These are phyloP conservation scores for Vaccinium macrocarpon DNA, from an alignment of 148 eudicot species.

Conservation along the genomic window DNA sequence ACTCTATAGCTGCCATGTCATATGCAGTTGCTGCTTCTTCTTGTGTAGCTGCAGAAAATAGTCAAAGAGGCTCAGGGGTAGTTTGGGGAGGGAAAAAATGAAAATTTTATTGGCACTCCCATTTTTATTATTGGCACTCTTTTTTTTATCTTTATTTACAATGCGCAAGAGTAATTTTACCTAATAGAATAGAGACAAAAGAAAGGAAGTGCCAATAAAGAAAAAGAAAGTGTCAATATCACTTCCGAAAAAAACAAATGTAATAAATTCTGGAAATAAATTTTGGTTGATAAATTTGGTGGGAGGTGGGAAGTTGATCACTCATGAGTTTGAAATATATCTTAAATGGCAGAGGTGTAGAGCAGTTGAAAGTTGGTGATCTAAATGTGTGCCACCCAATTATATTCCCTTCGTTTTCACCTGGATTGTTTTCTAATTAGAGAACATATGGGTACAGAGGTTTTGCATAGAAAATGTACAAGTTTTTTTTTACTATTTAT, in stretches of 20 bases:
- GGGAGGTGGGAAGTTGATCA: constrained; percentile 34
- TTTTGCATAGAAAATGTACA: too few species aligned
- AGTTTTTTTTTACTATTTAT: too few species aligned
- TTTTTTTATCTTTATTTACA: too few species aligned
- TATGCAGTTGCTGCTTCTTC: constrained; percentile 93
- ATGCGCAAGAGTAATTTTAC: too few species aligned
- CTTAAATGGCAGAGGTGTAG: constrained; percentile 26
- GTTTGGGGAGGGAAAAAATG: not conserved
- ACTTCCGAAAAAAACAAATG: too few species aligned
- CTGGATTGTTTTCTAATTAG: not conserved
- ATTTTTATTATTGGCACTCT: too few species aligned
- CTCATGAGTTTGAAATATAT: not conserved
- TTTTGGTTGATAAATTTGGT: constrained; percentile 39
- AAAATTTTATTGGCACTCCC: too few species aligned
- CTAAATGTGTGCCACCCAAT: constrained; percentile 25
- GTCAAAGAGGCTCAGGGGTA: constrained; percentile 11
- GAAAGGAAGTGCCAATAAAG: too few species aligned
- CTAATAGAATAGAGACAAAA: too few species aligned
- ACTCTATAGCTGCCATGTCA: constrained; percentile 80
- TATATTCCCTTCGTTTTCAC: not conserved
- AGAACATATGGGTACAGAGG: too few species aligned
- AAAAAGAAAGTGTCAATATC: too few species aligned
- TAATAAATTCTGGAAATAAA: constrained; percentile 20
- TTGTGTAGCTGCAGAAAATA: constrained; percentile 59
- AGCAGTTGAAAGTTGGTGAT: constrained; percentile 61